Base-by-base conservation (phyloP, 805 yeast genomes). In the Candida chauliodis region DNA sequence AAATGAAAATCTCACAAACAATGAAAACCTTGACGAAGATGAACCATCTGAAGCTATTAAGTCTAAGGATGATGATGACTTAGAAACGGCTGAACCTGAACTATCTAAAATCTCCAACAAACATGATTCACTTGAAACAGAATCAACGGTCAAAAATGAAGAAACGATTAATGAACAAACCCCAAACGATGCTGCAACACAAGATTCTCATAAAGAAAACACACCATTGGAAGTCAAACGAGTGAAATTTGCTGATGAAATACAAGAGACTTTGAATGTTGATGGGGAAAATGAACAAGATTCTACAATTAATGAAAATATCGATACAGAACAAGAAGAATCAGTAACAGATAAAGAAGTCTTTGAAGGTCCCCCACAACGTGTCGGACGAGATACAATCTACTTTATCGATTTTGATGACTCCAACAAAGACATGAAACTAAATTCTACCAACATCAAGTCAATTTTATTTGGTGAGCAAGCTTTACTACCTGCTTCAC, bases 361-460 rank as follows among this genome's bases (percentile, higher is more conserved):
- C 0, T 78, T 69, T 48, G 81, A 80, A 55, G 95, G 95, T 0
- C 95, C 95, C 1, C 58, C 66, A 2, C 88, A 80, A 50, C 69
- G 69, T 37, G 78, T 82, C 2, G 69, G 78, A 1, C 67, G 75
- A 24, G 78, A 81, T 47, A 64, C 64, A 28, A 56, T 87, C 0
- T 67, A 76, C 1, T 62, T 84, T 31, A 69, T 78, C 42, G 75
- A 74, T 25, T 76, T 78, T 46, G 59, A 59, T 15, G 60, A 56
- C n/a, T n/a, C n/a, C n/a, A n/a, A n/a, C n/a, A 21, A 7, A 17
- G 60, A 61, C 2, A 51, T 58, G 7, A 57, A 59, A 9, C 47
- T 65, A 5, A 50, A 50, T 25, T 55, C 52, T n/a, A 25, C 39
- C 10, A 53, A 51, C 18, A 52, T 75, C 17, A 59, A 56, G 41